Base-by-base conservation (phyloP, 495 filamentous ascomycete genomes). In the Cercophora samala region DNA sequence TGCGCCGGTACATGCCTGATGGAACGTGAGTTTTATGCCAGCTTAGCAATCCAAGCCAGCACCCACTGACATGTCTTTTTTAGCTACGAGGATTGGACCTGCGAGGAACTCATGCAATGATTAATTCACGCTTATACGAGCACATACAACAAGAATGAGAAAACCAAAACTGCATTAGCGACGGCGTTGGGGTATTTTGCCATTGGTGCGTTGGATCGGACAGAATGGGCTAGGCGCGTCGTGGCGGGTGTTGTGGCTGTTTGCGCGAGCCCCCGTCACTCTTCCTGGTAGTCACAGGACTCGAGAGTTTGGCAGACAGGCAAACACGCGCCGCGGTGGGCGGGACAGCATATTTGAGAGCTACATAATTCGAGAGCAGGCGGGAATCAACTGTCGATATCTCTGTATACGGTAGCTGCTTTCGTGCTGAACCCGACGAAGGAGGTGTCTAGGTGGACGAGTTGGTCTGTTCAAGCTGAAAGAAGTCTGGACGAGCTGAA, bases 51-150 rank as follows among this genome's bases (percentile, higher is more conserved):
- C 4, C 21, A 25, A 17, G 32, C 25, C n/a, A 24, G 59, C 63
- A 62, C 46, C 52, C 17, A 25, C 26, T 32, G 24, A 26, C 60
- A 21, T 37, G 0, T 29, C n/a, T n/a, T 17, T 3, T 15, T 21
- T 67, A 97, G 94, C 81, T 99, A 99, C 76, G 95, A 99, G 83
- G 95, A 99, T 78, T 99, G 95, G 95, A 95, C 92, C 62, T 97
- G 93, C 80, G 95, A 99, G 81, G 95, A 99, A 75, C 83, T 99
- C 37, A 84, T 96, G 17, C 81, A 84, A 68, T 80, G 25, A 55
- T n/a, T 24, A 37, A 24, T 61, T 52, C 55, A 59, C 21, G 19
- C 53, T 24, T 19, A 42, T 42, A 37, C 19, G 17, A 11, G 25
- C n/a, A 46, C 32, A 63, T 37, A 23, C 25, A 65, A 56, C 24